Conservation (phyloP, 1,284 basidiomycete genomes). For the Cryptococcus floricola region DNA sequence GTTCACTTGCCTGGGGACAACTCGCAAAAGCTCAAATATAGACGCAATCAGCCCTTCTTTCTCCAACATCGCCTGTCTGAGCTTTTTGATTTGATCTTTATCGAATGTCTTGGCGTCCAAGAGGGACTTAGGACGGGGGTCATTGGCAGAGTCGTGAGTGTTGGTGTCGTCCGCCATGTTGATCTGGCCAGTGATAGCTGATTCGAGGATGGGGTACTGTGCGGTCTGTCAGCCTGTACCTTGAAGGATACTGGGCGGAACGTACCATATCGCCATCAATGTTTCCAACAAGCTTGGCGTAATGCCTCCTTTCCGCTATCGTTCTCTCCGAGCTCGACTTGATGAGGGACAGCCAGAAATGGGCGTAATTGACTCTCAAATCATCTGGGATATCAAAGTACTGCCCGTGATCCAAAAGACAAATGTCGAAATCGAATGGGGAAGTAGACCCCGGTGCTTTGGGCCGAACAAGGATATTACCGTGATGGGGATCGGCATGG, state of each 20-base stretch:
- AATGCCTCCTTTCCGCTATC: constrained; percentile 67
- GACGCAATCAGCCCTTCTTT: constrained; percentile 74
- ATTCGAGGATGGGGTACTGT: constrained; percentile 63
- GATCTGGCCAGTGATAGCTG: constrained; percentile 70
- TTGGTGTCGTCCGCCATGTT: constrained; percentile 38
- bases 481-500: constrained; percentile 53
- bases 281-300: constrained; percentile 83
- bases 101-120: constrained; percentile 65
- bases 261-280: constrained; percentile 77
- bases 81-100: constrained; percentile 65
- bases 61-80: constrained; percentile 62
- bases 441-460: constrained; percentile 62
- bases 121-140: constrained; percentile 63
- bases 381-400: constrained; percentile 83
- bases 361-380: constrained; percentile 60
- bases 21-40: constrained; percentile 77
- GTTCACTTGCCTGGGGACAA: constrained; percentile 65
- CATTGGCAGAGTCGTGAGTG: constrained; percentile 46
- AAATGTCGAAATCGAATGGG: constrained; percentile 91
- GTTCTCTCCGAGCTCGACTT: constrained; percentile 63
- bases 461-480: constrained; percentile 86
- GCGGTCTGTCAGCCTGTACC: neutral
- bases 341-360: constrained; percentile 80
- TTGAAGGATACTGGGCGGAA: constrained; percentile 9
- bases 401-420: constrained; percentile 76